Conservation (phyloP, 148 eudicot species). For the Heliosperma pusillum region DNA sequence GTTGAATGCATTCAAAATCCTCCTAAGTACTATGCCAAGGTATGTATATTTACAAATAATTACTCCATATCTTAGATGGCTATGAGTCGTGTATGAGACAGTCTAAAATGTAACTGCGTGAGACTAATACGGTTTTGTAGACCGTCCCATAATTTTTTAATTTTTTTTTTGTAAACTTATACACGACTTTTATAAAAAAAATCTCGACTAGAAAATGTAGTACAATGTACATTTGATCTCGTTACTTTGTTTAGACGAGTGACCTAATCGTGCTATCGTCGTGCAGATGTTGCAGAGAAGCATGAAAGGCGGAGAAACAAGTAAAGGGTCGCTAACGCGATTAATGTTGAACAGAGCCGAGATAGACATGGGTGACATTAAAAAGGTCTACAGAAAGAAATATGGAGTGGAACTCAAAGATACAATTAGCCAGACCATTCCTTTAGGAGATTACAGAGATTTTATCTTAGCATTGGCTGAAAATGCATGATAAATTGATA, state of each 20-base stretch:
- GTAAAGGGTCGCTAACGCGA: slow-evolving; percentile 33
- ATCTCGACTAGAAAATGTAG: too few relatives aligned
- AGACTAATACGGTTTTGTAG: too few relatives aligned
- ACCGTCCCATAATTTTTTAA: too few relatives aligned
- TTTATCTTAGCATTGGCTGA: slow-evolving; percentile 28
- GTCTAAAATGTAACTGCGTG: not conserved
- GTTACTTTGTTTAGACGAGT: too few relatives aligned
- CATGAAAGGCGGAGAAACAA: slow-evolving; percentile 20
- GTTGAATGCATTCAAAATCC: slow-evolving; percentile 56
- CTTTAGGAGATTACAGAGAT: slow-evolving; percentile 35
- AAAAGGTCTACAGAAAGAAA: slow-evolving; percentile 36
- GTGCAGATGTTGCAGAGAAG: slow-evolving; percentile 32
- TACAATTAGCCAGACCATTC: slow-evolving; percentile 39
- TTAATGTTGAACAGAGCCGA: slow-evolving; percentile 68
- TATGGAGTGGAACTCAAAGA: slow-evolving; percentile 30
- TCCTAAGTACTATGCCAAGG: slow-evolving; percentile 66
- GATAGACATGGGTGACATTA: slow-evolving; percentile 58
- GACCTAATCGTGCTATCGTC: too few relatives aligned
- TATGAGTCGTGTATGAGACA: not conserved
- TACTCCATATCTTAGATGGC: too few relatives aligned
- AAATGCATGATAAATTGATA: not conserved
- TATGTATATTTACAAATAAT: slow-evolving; percentile 19
- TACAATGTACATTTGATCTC: too few relatives aligned
- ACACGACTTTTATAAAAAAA: too few relatives aligned
- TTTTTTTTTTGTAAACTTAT: too few relatives aligned